Conservation (phyloP, 202 grass and related monocot genomes). For the Setaria viridis region DNA sequence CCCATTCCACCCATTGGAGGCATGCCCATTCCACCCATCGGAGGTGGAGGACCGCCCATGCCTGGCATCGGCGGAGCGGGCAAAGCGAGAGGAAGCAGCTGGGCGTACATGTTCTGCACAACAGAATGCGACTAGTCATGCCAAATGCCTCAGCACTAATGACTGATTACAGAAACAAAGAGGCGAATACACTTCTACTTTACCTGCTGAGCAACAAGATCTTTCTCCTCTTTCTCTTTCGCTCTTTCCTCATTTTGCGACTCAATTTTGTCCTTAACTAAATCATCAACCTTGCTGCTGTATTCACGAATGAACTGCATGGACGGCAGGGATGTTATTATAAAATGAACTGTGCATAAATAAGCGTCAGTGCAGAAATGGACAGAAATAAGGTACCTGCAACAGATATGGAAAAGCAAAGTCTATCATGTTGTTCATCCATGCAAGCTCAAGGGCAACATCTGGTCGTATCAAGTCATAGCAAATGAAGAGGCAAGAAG, state of each 20-base stretch:
- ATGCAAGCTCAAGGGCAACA: slow-evolving; percentile 95
- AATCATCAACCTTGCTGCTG: slow-evolving; percentile 85
- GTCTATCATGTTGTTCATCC: slow-evolving; percentile 97
- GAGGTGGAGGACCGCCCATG: slow-evolving; percentile 68
- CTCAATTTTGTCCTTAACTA: slow-evolving; percentile 90
- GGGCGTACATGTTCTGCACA: slow-evolving; percentile 96
- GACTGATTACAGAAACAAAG: background rate
- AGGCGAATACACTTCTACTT: background rate
- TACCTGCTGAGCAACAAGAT: slow-evolving; percentile 93
- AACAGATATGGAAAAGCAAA: slow-evolving; percentile 95
- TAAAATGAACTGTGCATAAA: background rate
- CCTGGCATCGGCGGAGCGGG: slow-evolving; percentile 80
- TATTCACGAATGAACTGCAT: slow-evolving; percentile 92
- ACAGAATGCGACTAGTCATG: slow-evolving; percentile 37
- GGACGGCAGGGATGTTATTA: background rate
- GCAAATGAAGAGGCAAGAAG: slow-evolving; percentile 95
- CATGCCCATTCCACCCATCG: slow-evolving; percentile 80
- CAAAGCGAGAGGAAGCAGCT: slow-evolving; percentile 88
- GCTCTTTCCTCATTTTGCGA: slow-evolving; percentile 74
- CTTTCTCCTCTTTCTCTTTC: slow-evolving; percentile 93
- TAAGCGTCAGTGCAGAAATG: slow-evolving; percentile 8
- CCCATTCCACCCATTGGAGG: slow-evolving; percentile 79
- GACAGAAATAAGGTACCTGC: slow-evolving; percentile 59
- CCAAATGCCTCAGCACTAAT: background rate
- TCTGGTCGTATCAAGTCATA: slow-evolving; percentile 92